Evolutionary conservation across 176 grass and related monocot genomes (phyloP), one percentile per base, ranked within the genome.

Genomic region (Avena sativa): DNA sequence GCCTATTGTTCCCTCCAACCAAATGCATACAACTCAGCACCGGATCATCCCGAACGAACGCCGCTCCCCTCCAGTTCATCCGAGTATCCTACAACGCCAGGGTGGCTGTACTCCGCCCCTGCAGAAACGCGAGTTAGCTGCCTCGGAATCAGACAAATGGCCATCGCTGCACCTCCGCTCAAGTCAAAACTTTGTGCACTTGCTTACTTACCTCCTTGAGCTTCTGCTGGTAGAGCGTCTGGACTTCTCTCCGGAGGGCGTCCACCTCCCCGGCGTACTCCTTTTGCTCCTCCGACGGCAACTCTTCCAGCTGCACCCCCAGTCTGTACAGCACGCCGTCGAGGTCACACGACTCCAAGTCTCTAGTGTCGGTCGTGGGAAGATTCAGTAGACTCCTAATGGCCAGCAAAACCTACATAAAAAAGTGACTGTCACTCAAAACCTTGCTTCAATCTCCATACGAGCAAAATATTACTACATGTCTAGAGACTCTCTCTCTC

Each of bases 211-310:
- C 93, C 83, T 84, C 51, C 63, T 93, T 89, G 11, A 96, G 79
- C 86, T 96, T 98, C 56, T 91, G 62, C 49, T 91, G 79, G 79
- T 96, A 95, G 46, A 98, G 81, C 12, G 25, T 85, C 76, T 88
- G 57, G 9, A 98, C 89, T 85, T 96, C 93, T 60, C 66, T 95
- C 52, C 96, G 81, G 9, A 98, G 90, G 64, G 32, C 74, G 64
- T 98, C 92, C 13, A 98, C 85, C 63, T 96, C 96, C 58, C 63
- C 79, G 32, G 82, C 90, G 11, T 91, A 95, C 79, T 98, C 96
- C 46, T 79, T 87, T 56, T 91, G 85, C 58, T 94, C 93, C 49
- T 96, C 93, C 44, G 87, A 66, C 15, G 87, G 81, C 84, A 92
- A 74, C 10, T 89, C 92, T 70, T 91, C 93, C 59, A 98, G 55